phyloP scores from a whole-genome alignment of 225 moss, liverwort and hornwort genomes.

The Sphagnum contortum region DNA sequence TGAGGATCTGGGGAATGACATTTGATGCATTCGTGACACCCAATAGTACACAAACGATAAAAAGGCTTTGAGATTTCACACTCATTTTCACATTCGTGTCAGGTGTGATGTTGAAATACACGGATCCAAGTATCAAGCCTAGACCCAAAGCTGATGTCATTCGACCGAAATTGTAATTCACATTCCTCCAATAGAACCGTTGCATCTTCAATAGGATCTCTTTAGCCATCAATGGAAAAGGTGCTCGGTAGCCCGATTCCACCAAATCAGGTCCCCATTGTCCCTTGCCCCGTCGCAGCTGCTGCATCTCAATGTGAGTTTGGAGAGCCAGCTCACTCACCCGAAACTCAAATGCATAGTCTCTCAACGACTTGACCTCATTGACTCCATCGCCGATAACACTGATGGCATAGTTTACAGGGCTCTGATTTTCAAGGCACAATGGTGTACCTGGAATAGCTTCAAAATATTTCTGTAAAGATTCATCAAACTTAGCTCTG shows the following conservation, averaged over 20 bases:
- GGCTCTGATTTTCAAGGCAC: constrained; percentile 46
- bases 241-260: constrained; percentile 42
- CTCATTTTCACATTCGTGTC: constrained; percentile 40
- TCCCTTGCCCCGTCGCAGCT: constrained; percentile 64
- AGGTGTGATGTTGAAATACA: constrained; percentile 61
- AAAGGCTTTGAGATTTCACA: constrained; percentile 51
- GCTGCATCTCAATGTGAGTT: constrained; percentile 83
- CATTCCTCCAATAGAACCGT: constrained; percentile 74
- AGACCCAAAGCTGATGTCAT: constrained; percentile 36
- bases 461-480: constrained; percentile 66
- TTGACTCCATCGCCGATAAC: constrained; percentile 67
- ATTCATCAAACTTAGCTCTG: neutral
- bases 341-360: constrained; percentile 94
- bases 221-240: constrained; percentile 23
- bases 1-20: constrained; percentile 57
- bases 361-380: constrained; percentile 46
- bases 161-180: constrained; percentile 74
- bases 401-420: constrained; percentile 45
- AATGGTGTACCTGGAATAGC: constrained; percentile 76
- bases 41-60: constrained; percentile 58
- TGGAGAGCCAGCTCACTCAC: constrained; percentile 76
- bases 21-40: constrained; percentile 62
- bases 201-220: constrained; percentile 42
- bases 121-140: constrained; percentile 61
- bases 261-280: constrained; percentile 44